Evolutionary conservation across 352 stramenopile species (phyloP).

Genomic region (Globisporangium echinulatum): DNA sequence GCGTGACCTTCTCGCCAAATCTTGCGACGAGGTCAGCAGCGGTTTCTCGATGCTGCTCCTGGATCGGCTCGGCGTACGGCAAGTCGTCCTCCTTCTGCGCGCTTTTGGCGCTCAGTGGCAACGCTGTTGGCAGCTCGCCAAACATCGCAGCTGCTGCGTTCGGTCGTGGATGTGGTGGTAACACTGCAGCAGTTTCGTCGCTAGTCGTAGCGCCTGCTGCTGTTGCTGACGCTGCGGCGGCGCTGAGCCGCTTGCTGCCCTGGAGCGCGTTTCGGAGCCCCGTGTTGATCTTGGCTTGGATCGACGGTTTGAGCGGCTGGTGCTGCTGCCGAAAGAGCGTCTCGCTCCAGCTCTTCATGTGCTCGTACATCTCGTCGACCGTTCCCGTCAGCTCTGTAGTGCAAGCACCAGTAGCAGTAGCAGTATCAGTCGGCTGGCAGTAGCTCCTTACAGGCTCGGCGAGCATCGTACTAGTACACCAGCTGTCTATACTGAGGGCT

Average conservation of each 20-base stretch:
- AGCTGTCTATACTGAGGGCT: too few species aligned
- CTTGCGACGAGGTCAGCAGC: slow-evolving; percentile 30
- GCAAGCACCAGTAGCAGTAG: not conserved
- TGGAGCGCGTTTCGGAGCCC: slow-evolving; percentile 59
- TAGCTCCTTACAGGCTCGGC: too few species aligned
- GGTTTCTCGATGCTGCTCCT: slow-evolving; percentile 52
- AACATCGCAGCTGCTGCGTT: slow-evolving; percentile 10
- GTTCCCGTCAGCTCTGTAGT: slow-evolving; percentile 47
- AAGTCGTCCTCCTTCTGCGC: slow-evolving; percentile 66
- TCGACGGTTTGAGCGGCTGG: slow-evolving; percentile 56
- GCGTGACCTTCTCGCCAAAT: slow-evolving; percentile 70
- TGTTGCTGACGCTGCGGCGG: not conserved
- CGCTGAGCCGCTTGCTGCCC: slow-evolving; percentile 54
- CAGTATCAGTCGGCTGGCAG: not conserved
- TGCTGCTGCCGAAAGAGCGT: slow-evolving; percentile 73
- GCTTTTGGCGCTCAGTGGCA: slow-evolving; percentile 41
- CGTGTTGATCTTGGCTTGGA: slow-evolving; percentile 81
- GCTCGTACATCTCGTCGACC: slow-evolving; percentile 56
- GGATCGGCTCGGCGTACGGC: slow-evolving; percentile 71
- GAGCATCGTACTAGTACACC: too few species aligned
- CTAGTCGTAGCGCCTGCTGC: not conserved
- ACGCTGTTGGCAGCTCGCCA: slow-evolving; percentile 13
- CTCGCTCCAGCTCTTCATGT: slow-evolving; percentile 70
- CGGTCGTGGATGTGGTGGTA: not conserved
- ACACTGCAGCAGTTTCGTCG: too few species aligned